Evolutionary conservation across 1,284 basidiomycete species (phyloP), one percentile per base, ranked within the genome.

Genomic region (Sphaerobolus stellatus): DNA sequence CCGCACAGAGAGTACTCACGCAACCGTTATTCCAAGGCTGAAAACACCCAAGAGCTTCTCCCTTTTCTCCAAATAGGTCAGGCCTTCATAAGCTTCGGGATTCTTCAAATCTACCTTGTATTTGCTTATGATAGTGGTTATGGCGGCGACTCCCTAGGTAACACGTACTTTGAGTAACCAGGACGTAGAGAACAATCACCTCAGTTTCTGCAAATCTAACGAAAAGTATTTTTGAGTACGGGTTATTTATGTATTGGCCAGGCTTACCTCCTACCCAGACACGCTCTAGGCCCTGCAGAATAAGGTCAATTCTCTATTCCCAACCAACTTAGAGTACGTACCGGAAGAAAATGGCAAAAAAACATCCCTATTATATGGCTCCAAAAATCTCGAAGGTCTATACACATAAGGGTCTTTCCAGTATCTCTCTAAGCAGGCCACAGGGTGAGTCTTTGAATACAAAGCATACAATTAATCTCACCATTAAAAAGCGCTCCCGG

Each of bases 301-400:
- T 43, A 16, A 40, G 14, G 13, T 9, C 1, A 5, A 22, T 43
- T 3, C 48, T 36, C 18, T 43, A 16, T 28, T 20, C 33, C 5
- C 18, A 18, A 31, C 24, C 40, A 43, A 31, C n/a, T n/a, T 30
- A n/a, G n/a, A n/a, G n/a, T n/a, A 24, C 54, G 56, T 61, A 74
- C 82, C 82, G 36, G 68, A 68, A 46, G 76, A 78, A 63, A 83
- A 85, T 1, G 80, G 77, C 11, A 80, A 44, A 59, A 83, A 80
- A 0, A 79, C 79, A 63, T 82, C 75, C 9, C 71, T 66, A 20
- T 73, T 73, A 73, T 75, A 80, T 40, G 79, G 72, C 7, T 71
- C 73, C 28, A 82, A 63, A 65, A 82, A 82, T 24, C 82, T 71
- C 25, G 68, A 68, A 22, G 82, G 82, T 50, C 74, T 74, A 65